A percentile compares a stretch with the other conserved stretches of the same genome.
Conservation (phyloP, 2,329 filamentous ascomycete genomes). For the Cladosporium colombiae region DNA sequence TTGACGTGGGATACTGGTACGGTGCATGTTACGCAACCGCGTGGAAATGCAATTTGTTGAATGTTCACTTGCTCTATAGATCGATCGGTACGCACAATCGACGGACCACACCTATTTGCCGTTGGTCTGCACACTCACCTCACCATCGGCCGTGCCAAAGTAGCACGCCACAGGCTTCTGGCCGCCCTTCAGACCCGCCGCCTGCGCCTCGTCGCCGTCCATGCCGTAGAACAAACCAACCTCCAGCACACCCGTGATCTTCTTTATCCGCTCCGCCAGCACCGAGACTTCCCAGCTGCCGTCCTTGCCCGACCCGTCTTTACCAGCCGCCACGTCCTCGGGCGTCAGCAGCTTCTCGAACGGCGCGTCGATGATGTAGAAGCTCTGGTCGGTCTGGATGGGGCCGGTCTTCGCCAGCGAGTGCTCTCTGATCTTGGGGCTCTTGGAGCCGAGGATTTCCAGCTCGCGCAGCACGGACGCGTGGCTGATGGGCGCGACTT, state of each 20-base stretch:
- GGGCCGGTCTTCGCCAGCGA: conserved; percentile 78
- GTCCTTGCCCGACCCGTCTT: conserved; percentile 43
- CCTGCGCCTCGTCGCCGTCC: conserved; percentile 69
- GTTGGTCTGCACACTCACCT: conserved; percentile 39
- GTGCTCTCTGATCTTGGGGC: conserved; percentile 71
- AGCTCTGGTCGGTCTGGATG: conserved; percentile 80
- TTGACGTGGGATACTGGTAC: not conserved
- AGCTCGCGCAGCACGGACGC: conserved; percentile 75
- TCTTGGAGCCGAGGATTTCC: conserved; percentile 68
- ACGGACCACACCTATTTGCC: not conserved
- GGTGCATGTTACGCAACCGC: not conserved
- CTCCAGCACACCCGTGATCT: conserved; percentile 83
- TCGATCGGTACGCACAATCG: not conserved
- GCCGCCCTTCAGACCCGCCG: conserved; percentile 63
- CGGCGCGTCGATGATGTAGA: conserved; percentile 89
- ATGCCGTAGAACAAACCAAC: conserved; percentile 86
- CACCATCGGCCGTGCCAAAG: conserved; percentile 77
- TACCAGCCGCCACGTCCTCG: conserved; percentile 52
- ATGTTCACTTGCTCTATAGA: not conserved
- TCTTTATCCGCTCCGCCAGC: conserved; percentile 73
- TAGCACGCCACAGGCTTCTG: conserved; percentile 94
- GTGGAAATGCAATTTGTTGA: not conserved
- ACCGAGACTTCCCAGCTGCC: conserved; percentile 79
- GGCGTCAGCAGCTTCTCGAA: conserved; percentile 71
- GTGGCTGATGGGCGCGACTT: conserved; percentile 84